Evolutionary conservation across 768 basidiomycete genomes (phyloP).

Genomic region (Hericium rajendrae): DNA sequence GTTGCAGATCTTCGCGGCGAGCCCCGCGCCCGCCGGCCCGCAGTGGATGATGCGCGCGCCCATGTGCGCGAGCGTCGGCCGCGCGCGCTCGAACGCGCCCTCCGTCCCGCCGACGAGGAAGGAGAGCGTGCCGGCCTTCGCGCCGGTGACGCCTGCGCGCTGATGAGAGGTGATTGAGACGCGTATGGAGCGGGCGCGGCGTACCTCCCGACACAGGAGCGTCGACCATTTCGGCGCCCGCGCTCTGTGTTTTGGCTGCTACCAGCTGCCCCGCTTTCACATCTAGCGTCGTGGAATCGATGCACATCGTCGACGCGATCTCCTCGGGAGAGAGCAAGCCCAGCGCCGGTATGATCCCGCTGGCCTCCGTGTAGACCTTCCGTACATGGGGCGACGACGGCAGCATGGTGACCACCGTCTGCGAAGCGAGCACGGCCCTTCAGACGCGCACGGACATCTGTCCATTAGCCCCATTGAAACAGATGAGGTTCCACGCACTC

Average conservation of each 20-base stretch:
- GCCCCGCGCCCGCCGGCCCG: slow-evolving; percentile 69
- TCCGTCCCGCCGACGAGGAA: slow-evolving; percentile 85
- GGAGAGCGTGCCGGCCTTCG: slow-evolving; percentile 77
- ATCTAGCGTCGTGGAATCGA: slow-evolving; percentile 90
- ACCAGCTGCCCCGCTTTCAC: slow-evolving; percentile 64
- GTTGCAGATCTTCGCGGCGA: slow-evolving; percentile 89
- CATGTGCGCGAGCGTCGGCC: slow-evolving; percentile 61
- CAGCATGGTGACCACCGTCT: slow-evolving; percentile 79
- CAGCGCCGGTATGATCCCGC: slow-evolving; percentile 61
- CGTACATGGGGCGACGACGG: slow-evolving; percentile 86
- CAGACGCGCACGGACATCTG: neutral
- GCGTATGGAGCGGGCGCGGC: slow-evolving; percentile 15
- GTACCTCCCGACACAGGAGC: slow-evolving; percentile 90
- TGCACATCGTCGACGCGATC: slow-evolving; percentile 48
- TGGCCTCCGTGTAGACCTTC: slow-evolving; percentile 52
- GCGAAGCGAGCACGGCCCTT: slow-evolving; percentile 57
- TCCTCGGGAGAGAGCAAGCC: slow-evolving; percentile 29
- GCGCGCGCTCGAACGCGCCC: slow-evolving; percentile 43
- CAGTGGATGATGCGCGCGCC: slow-evolving; percentile 78
- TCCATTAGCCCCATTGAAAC: neutral
- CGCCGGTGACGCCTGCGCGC: slow-evolving; percentile 66
- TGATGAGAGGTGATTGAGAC: neutral
- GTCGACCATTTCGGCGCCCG: slow-evolving; percentile 75
- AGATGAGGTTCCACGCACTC: slow-evolving; percentile 42
- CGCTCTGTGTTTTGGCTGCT: slow-evolving; percentile 37